Evolutionary conservation across 164 flowering plant species (phyloP).

Genomic region (Cinnamomum micranthum): DNA sequence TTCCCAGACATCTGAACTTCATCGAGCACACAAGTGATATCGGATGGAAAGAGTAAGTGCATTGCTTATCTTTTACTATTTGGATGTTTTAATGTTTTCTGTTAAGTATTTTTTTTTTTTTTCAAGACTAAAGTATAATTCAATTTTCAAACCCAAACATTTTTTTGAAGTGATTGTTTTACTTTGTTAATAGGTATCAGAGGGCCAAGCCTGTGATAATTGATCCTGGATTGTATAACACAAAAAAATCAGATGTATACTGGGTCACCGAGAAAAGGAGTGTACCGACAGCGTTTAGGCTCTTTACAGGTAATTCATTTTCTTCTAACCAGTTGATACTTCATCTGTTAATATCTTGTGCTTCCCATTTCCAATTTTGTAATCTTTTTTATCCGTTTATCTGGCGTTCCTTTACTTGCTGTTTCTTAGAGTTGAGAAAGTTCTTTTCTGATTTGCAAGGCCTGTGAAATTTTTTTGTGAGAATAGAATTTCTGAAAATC

Average conservation of each 20-base stretch:
- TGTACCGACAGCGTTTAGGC: conserved; percentile 69
- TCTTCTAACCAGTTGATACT: background rate
- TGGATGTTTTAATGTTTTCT: too few relatives aligned
- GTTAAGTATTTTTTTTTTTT: background rate
- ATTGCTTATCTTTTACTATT: conserved; percentile 1
- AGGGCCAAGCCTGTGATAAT: conserved; percentile 84
- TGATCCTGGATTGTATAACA: conserved; percentile 74
- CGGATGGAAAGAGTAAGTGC: conserved; percentile 83
- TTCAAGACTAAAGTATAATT: background rate
- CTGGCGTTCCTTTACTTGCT: background rate
- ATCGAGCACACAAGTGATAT: conserved; percentile 89
- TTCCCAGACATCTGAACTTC: conserved; percentile 68
- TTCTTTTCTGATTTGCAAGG: too few relatives aligned
- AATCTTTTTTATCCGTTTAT: background rate
- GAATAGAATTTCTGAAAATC: too few relatives aligned
- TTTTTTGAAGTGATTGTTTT: background rate
- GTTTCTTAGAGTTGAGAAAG: too few relatives aligned
- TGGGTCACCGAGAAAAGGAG: conserved; percentile 64
- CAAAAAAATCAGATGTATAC: conserved; percentile 60
- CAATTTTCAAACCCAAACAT: background rate
- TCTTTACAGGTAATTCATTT: conserved; percentile 66
- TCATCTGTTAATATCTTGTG: background rate
- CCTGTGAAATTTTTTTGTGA: too few relatives aligned
- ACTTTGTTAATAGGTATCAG: conserved; percentile 42
- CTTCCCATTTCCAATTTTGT: background rate